Percentiles rank a stretch among this genome's conserved stretches.
Conservation (phyloP, 2,329 filamentous ascomycete species). For the Epichloe typhina region DNA sequence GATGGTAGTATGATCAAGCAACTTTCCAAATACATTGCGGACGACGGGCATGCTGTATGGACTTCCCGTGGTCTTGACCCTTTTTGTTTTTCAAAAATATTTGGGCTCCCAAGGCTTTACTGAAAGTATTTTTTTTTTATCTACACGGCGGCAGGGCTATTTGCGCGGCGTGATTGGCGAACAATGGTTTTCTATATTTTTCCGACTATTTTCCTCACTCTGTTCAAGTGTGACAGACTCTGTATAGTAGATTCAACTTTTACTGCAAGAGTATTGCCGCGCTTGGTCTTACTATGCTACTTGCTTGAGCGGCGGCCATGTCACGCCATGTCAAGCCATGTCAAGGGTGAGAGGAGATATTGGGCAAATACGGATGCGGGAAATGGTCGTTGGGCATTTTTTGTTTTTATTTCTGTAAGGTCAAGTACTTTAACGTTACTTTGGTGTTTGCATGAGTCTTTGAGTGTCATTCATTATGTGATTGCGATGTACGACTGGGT, state of each 20-base stretch:
- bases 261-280: too few relatives aligned
- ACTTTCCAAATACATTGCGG: too few relatives aligned
- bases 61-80: not conserved
- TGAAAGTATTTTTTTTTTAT: not conserved
- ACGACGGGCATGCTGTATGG: too few relatives aligned
- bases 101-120: not conserved
- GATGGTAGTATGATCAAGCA: too few relatives aligned
- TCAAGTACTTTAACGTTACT: not conserved
- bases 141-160: not conserved
- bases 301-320: not conserved
- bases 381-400: too few relatives aligned
- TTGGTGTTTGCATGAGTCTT: not conserved
- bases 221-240: too few relatives aligned
- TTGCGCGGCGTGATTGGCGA: not conserved
- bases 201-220: not conserved
- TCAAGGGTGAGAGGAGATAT: too few relatives aligned
- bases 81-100: not conserved
- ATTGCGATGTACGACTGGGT: too few relatives aligned
- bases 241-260: not conserved
- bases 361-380: not conserved
- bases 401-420: not conserved
- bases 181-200: not conserved
- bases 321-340: too few relatives aligned
- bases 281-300: too few relatives aligned
- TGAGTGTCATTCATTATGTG: not conserved